Base-by-base conservation (phyloP, 2,329 filamentous ascomycete species). In the Sclerotinia trifoliorum region DNA sequence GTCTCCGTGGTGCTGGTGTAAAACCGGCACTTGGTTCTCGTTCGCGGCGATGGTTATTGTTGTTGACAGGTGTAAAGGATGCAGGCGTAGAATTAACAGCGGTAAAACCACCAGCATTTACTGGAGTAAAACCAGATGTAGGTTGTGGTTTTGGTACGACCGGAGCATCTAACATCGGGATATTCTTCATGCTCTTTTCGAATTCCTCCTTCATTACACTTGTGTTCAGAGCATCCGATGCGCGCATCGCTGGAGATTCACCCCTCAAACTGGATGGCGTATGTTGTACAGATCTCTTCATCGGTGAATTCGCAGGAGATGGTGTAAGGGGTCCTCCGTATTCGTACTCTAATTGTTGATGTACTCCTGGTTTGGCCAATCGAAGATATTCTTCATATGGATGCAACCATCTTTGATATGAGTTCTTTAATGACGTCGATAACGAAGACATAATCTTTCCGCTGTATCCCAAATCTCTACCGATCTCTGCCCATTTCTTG, bases 381-480 rank as follows among this genome's bases (percentile, higher is more conserved):
- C 91, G 87, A 55, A 99, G 82, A 77, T 97, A 99, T 71, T 98
- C 93, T 79, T 99, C 95, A 75, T 98, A 99, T 0, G 95, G 95
- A 76, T 93, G 92, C 4, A 99, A 88, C 92, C 95, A 99, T 80
- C 94, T 90, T 78, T 97, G 93, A 75, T 96, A 99, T 0, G 95
- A 98, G 79, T 99, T 99, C 79, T 98, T 99, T 54, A 99, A 85
- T 6, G 95, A 98, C 0, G 95, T 99, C 7, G 95, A 99, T 58
- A 99, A 82, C 11, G 95, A 98, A 2, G 94, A 98, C 95, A 99
- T 99, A 71, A 99, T 99, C 82, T 99, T 99, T 77, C 95, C 95
- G 77, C 94, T 98, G 80, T 99, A 99, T 66, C 95, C 95, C 60
- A 99, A 82, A 78, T 98, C 95, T 76, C 95, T 89, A 46, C 95